Conservation (phyloP, 177 flowering plant species). For the Telopea speciosissima region DNA sequence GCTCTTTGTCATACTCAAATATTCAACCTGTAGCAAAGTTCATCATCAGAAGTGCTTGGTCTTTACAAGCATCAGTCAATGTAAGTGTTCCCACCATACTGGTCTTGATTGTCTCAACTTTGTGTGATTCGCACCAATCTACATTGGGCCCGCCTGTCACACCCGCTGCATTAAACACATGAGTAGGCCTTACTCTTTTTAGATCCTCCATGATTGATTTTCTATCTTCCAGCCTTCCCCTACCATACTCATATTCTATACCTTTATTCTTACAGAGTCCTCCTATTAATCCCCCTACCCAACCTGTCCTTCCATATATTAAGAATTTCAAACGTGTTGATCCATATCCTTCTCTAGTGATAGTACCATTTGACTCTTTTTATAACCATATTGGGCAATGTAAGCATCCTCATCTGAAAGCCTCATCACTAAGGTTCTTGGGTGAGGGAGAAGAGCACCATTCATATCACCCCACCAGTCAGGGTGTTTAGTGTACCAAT, state of each 20-base stretch:
- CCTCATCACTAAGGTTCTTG: conserved; percentile 13
- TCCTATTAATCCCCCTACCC: conserved; percentile 27
- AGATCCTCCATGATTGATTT: conserved; percentile 16
- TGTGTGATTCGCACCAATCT: conserved; percentile 28
- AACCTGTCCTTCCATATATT: conserved; percentile 23
- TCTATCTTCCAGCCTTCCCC: conserved; percentile 19
- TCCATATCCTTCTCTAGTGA: neutral
- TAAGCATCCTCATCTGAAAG: conserved; percentile 10
- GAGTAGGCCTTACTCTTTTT: conserved; percentile 18
- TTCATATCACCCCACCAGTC: conserved; percentile 28
- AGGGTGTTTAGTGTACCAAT: conserved; percentile 22
- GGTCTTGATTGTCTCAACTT: conserved; percentile 22
- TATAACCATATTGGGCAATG: conserved; percentile 1
- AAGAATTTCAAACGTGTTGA: conserved; percentile 15
- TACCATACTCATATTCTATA: conserved; percentile 20
- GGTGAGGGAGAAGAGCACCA: conserved; percentile 25
- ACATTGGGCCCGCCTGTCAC: conserved; percentile 23
- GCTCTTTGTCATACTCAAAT: conserved; percentile 20
- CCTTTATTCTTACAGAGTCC: conserved; percentile 18
- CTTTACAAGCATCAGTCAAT: conserved; percentile 23
- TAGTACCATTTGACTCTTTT: neutral
- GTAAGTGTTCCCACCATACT: conserved; percentile 23
- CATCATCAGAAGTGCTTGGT: conserved; percentile 16
- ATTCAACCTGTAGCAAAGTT: conserved; percentile 29
- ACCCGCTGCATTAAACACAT: conserved; percentile 26